Base-by-base conservation (phyloP, 257 asterid species). In the Eucommia ulmoides region DNA sequence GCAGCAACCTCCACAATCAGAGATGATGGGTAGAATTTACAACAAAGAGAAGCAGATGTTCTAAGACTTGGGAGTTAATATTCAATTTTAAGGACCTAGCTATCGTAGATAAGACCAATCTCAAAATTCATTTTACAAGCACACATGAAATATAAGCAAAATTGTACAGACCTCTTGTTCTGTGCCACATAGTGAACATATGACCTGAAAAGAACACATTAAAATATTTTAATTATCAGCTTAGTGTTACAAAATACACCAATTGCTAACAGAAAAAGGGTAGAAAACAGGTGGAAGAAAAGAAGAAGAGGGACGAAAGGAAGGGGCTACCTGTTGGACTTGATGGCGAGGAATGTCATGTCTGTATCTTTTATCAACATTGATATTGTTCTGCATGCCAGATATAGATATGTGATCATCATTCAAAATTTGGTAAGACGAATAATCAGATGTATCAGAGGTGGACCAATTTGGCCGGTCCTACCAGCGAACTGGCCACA, bases 281-380 rank as follows among this genome's bases (percentile, higher is more conserved):
- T 12, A 8, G 22, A 52, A 60, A 24, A 20, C 52, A 24, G 26
- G 25, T 15, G 22, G 23, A 20, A 44, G 22, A 66, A 19, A 33
- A 44, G 45, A 20, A 63, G n/a, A 33, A 8, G 1, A 17, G 51
- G 16, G 15, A 6, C 15, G 52, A 17, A 33, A 35, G 2, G 10
- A 56, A 25, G 16, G 19, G 20, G 24, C 24, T 66, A 72, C 95
- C 80, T 72, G 75, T 68, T 77, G 75, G 24, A 87, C 67, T 45
- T 65, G 68, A 67, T 87, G 97, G 47, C 95, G 93, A 20, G 85
- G 88, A 33, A 87, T 50, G 45, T 87, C 91, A 64, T 87, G 97
- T 65, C 97, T 75, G 29, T 70, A 73, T 75, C 71, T 74, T 20
- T 57, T 79, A 33, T 83, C 82, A 54, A 76, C 25, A 57, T 60